Base-by-base conservation (phyloP, 352 stramenopile species). In the Pythium rishiriense region DNA sequence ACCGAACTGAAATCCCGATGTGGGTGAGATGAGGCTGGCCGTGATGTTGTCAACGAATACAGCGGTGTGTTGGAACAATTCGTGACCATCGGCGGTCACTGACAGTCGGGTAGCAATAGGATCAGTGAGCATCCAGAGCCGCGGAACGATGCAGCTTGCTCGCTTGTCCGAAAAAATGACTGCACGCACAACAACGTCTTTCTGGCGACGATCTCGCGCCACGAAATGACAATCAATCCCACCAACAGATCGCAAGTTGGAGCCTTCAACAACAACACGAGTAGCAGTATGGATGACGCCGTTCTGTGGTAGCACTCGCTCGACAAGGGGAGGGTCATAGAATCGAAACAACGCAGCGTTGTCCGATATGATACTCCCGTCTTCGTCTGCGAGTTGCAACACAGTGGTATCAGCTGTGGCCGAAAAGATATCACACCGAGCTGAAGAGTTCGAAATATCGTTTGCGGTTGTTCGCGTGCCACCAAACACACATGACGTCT, bases 261-360 rank as follows among this genome's bases (percentile, higher is more conserved):
- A n/a, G 19, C 65, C 65, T 0, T 41, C 43, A 28, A 70, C 9
- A 26, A 66, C 25, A 14, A 70, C 25, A n/a, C 64, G 45, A n/a
- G 64, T 70, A 3, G 7, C 21, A 8, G 58, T 33, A 28, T 72
- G 65, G 29, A 72, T 26, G 10, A 72, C 67, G 7, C 58, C 45
- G 10, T 11, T 52, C 6, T 43, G 35, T 19, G 65, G 58, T 11
- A 54, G 12, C 25, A 72, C 48, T 4, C 17, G 21, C 8, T n/a
- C 45, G 9, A 64, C 24, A 2, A 46, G 25, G 3, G 65, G 65
- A n/a, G 31, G 29, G 10, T 64, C 29, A 35, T 64, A 67, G n/a
- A 66, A 66, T 5, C 39, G 51, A 21, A 72, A 72, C 6, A 72
- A 14, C 35, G 54, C 35, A 7, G 43, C 58, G 37, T 72, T 72